Evolutionary conservation across 306 rosid genomes (phyloP).

Genomic region (Rosa lucieae): DNA sequence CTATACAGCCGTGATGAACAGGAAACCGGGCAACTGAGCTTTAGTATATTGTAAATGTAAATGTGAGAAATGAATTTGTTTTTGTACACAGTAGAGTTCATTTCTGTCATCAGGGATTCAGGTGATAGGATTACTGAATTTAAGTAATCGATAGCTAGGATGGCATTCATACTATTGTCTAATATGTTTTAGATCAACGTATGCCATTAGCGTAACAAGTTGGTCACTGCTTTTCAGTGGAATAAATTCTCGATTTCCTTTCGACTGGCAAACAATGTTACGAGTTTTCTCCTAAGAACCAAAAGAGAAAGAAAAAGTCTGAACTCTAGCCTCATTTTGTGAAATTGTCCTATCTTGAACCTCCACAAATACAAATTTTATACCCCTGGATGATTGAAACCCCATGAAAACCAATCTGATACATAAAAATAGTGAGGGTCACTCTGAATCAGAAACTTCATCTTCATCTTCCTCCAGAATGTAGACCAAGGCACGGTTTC

Average conservation of each 20-base stretch:
- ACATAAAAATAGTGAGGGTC: not conserved
- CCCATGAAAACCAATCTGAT: not conserved
- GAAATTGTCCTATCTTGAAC: not conserved
- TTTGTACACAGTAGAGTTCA: not conserved
- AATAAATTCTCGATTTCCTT: not conserved
- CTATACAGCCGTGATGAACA: no score
- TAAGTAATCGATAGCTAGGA: no score
- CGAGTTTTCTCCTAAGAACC: no score
- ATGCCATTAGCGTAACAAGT: not conserved
- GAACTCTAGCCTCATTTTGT: not conserved
- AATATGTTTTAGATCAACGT: not conserved
- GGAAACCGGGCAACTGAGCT: no score
- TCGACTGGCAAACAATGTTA: not conserved
- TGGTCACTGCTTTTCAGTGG: not conserved
- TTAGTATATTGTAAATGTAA: no score
- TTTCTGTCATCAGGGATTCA: not conserved
- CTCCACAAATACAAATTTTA: not conserved
- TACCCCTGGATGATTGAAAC: not conserved
- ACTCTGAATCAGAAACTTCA: slow-evolving; percentile 72
- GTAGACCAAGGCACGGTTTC: slow-evolving; percentile 88
- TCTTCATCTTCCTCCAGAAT: slow-evolving; percentile 95
- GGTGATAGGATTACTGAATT: no score
- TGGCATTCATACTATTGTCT: not conserved
- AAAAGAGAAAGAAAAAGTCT: no score
- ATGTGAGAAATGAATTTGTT: not conserved